Evolutionary conservation across 2,329 filamentous ascomycete species (phyloP).

Genomic region (Diaporthe australafricana): DNA sequence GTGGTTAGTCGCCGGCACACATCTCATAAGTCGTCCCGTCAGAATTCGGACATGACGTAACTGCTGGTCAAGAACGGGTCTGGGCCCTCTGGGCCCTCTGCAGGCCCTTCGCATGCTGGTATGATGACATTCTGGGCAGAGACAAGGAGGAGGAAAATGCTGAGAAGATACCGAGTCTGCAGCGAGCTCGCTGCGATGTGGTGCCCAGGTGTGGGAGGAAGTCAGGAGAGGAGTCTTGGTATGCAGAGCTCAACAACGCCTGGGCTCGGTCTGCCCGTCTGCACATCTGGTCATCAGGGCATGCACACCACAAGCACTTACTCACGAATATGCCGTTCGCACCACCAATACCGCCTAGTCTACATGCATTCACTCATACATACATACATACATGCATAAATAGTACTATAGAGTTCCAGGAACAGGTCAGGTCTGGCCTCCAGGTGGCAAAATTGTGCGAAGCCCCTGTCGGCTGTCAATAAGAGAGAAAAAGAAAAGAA

Average conservation of each 20-base stretch:
- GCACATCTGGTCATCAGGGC: no score
- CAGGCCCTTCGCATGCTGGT: no score
- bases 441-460: not conserved
- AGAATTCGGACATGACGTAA: not conserved
- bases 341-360: no score
- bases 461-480: not conserved
- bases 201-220: not conserved
- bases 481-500: not conserved
- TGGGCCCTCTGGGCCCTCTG: no score
- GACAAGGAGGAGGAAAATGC: not conserved
- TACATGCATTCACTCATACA: no score
- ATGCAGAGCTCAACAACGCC: no score
- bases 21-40: constrained; percentile 4
- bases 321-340: no score
- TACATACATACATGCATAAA: no score
- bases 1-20: not conserved
- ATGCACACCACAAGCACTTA: no score
- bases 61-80: not conserved
- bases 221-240: not conserved
- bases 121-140: constrained; percentile 5
- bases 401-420: no score
- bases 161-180: not conserved
- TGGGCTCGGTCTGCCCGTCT: no score
- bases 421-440: not conserved
- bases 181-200: not conserved